These are phyloP conservation scores for Mollisiaceae sp. DNA, from an alignment of 2,329 filamentous ascomycete genomes.

Conservation along the genomic window DNA sequence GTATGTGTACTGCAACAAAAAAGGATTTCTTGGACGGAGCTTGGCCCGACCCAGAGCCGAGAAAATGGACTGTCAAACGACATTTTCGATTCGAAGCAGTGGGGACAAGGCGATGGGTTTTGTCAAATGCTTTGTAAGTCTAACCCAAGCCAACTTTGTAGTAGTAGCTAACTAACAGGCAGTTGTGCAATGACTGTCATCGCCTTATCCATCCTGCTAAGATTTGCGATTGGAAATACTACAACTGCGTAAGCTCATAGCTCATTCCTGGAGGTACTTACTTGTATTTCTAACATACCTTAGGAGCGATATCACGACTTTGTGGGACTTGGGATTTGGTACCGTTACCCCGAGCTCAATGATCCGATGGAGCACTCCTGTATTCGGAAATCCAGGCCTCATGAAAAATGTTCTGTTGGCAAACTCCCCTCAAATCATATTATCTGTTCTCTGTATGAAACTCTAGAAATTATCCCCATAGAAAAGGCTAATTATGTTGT, in stretches of 20 bases:
- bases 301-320: conserved; percentile 28
- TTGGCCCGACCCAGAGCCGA: conserved; percentile 27
- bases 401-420: conserved; percentile 36
- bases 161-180: neutral
- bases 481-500: neutral
- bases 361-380: conserved; percentile 27
- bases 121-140: conserved; percentile 27
- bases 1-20: conserved; percentile 30
- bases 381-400: conserved; percentile 25
- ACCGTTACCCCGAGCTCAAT: conserved; percentile 25
- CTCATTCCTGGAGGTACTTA: neutral
- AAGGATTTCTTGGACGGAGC: conserved; percentile 27
- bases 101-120: conserved; percentile 22
- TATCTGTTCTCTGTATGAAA: conserved; percentile 40
- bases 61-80: conserved; percentile 20
- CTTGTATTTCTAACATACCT: neutral
- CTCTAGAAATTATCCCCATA: neutral
- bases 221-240: conserved; percentile 26
- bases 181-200: conserved; percentile 29
- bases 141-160: neutral
- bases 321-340: conserved; percentile 28
- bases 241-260: conserved; percentile 26
- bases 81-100: conserved; percentile 28
- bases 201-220: conserved; percentile 19
- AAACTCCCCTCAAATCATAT: conserved; percentile 43